Base-by-base conservation (phyloP, 495 filamentous ascomycete genomes). In the Halenospora varia region DNA sequence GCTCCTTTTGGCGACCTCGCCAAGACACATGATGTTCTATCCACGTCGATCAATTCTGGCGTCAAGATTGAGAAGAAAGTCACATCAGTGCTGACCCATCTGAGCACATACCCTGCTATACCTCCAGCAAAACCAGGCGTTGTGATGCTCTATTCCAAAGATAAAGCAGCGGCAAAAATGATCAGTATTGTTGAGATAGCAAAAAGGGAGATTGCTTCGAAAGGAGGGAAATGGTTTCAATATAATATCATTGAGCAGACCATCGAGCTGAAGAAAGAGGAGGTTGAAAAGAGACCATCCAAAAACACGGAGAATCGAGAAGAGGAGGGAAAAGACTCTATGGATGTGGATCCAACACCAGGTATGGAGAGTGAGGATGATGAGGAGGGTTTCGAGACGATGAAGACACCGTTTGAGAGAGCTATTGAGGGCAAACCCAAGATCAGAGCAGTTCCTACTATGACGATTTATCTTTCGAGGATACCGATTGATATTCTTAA, bases 101-200 rank as follows among this genome's bases (percentile, higher is more conserved):
- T 79, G 41, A 55, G 63, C 35, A 70, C 70, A 55, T 67, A 64
- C 51, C 65, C 66, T 0, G 66, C 69, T 53, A 65, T 71, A 42
- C 25, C 57, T 15, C 35, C 50, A 2, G 57, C 51, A 10, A 72
- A 73, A 48, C 62, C 74, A 1, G 54, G 25, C 6, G 42, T 77
- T 15, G 63, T 76, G 10, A 39, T 80, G 10, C 62, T 88, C 15
- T 74, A 76, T 56, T 82, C 84, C 22, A 82, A 80, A 61, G 74
- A 75, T 4, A 52, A 62, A 3, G 73, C 73, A 1, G 74, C 79
- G 3, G 68, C 71, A 60, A 90, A 90, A 66, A 72, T 86, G 51
- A 77, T 88, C 56, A 82, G 78, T 13, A 75, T 89, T 20, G 75
- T 77, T 25, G 87, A 89, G 69, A 82, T 89, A 15, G 73, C 80